Percentiles rank a stretch among this genome's conserved stretches.
Evolutionary conservation across 2,329 filamentous ascomycete species (phyloP).

Genomic region (Furcasterigmium furcatum): DNA sequence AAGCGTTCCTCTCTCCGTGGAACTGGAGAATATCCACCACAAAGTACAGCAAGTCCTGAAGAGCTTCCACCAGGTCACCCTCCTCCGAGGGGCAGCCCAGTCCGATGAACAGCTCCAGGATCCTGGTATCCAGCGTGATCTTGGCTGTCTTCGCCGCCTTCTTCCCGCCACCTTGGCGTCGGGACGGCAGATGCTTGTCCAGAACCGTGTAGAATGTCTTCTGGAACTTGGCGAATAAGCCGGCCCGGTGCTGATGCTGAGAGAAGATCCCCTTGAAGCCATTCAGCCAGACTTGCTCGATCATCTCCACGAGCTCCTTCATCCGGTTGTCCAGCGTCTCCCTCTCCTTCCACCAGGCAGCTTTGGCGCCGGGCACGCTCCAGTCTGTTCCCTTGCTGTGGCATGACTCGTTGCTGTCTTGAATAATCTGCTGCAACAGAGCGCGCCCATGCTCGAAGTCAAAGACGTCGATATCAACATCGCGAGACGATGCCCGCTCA

Average conservation of each 20-base stretch:
- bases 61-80: slow-evolving; percentile 76
- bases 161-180: slow-evolving; percentile 59
- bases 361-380: slow-evolving; percentile 69
- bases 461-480: slow-evolving; percentile 75
- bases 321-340: slow-evolving; percentile 76
- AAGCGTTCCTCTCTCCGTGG: slow-evolving; percentile 92
- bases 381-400: slow-evolving; percentile 67
- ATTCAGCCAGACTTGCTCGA: slow-evolving; percentile 92
- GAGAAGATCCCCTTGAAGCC: slow-evolving; percentile 96
- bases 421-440: slow-evolving; percentile 81
- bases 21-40: slow-evolving; percentile 96
- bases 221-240: slow-evolving; percentile 72
- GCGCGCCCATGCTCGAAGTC: slow-evolving; percentile 75
- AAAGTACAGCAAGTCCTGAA: slow-evolving; percentile 94
- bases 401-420: slow-evolving; percentile 77
- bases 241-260: slow-evolving; percentile 59
- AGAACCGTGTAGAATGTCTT: slow-evolving; percentile 75
- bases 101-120: slow-evolving; percentile 85
- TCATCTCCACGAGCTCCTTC: slow-evolving; percentile 73
- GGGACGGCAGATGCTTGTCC: slow-evolving; percentile 81
- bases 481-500: slow-evolving; percentile 75
- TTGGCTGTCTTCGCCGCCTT: slow-evolving; percentile 40
- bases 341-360: slow-evolving; percentile 86
- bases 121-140: slow-evolving; percentile 52
- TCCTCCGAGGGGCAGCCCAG: slow-evolving; percentile 71